Base-by-base conservation (phyloP, 257 asterid species). In the Primulina huaijiensis region DNA sequence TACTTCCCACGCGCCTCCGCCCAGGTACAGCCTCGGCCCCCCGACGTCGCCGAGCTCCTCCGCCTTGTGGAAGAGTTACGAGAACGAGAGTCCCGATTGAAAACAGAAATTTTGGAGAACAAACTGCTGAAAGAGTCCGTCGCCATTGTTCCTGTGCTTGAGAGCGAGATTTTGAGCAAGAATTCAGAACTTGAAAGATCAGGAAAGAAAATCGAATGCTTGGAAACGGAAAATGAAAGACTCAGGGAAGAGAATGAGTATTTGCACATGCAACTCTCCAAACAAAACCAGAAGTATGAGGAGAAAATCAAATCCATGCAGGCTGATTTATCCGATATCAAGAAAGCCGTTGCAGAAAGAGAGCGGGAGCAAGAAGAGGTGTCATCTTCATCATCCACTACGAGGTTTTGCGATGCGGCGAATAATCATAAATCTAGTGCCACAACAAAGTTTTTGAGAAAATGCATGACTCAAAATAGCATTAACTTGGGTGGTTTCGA, bases 1-100 rank as follows among this genome's bases (percentile, higher is more conserved):
- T 85, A 88, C 38, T 92, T 92, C 73, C 98, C 98, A 1, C 89
- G 96, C 70, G 30, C 96, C 70, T 89, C 96, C 56, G 82, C 97
- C 4, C 96, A 92, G 62, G 98, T 92, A 37, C 98, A 89, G 84
- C 98, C 98, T 6, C 93, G 97, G 11, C 97, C 96, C 3, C 96
- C 94, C 30, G 97, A 92, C 72, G 92, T 87, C 52, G 29, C 94
- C 5, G 95, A 92, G 62, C 95, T 92, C 43, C 75, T 86, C 62
- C 89, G 81, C 0, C 66, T 86, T 1, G 90, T 88, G 8, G 96
- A 88, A 67, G 87, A 84, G 64, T 72, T 88, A 68, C 81, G 92
- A 0, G 96, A 86, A 30, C 72, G 92, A 5, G 96, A 91, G 68
- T 91, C 96, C 3, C 75, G 84, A 7, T 75, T 91, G 78, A 87